Evolutionary conservation across 768 basidiomycete genomes (phyloP).

Genomic region (Tylopilus sp.): DNA sequence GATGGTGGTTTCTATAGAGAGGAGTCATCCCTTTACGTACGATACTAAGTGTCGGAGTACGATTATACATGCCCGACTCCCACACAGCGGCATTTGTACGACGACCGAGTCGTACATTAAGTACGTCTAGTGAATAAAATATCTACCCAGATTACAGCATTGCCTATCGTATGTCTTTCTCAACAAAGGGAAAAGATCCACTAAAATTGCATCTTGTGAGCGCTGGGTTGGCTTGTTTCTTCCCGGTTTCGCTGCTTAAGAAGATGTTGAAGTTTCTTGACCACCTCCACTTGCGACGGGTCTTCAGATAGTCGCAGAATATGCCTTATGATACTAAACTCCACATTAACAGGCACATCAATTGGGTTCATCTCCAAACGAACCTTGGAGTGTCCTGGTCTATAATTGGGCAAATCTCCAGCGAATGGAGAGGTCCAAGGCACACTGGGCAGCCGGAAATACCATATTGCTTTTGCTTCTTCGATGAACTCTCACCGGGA

Average conservation of each 20-base stretch:
- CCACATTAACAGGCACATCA: conserved; percentile 6
- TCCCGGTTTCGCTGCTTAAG: conserved; percentile 33
- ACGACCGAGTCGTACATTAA: conserved; percentile 5
- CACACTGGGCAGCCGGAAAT: conserved; percentile 47
- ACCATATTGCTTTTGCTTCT: conserved; percentile 36
- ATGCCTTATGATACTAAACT: conserved; percentile 38
- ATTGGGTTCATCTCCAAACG: conserved; percentile 1
- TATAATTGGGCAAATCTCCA: conserved; percentile 57
- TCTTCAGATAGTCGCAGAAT: conserved; percentile 44
- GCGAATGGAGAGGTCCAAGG: conserved; percentile 38
- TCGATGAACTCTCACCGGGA: conserved; percentile 27
- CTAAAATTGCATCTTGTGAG: conserved; percentile 6
- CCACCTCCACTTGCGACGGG: conserved; percentile 33
- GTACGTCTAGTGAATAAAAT: conserved; percentile 8
- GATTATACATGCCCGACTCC: not conserved
- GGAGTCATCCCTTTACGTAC: conserved; percentile 28
- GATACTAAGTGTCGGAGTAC: conserved; percentile 14
- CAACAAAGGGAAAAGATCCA: not conserved
- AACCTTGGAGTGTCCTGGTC: conserved; percentile 54
- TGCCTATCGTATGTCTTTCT: conserved; percentile 4
- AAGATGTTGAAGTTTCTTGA: conserved; percentile 38
- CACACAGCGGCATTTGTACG: not conserved
- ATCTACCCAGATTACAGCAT: conserved; percentile 13
- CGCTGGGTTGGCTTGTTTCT: not conserved
- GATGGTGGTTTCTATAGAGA: conserved; percentile 18